Percentiles rank a stretch among this genome's conserved stretches.
Evolutionary conservation across 768 basidiomycete species (phyloP).

Genomic region (Exidia glandulosa): DNA sequence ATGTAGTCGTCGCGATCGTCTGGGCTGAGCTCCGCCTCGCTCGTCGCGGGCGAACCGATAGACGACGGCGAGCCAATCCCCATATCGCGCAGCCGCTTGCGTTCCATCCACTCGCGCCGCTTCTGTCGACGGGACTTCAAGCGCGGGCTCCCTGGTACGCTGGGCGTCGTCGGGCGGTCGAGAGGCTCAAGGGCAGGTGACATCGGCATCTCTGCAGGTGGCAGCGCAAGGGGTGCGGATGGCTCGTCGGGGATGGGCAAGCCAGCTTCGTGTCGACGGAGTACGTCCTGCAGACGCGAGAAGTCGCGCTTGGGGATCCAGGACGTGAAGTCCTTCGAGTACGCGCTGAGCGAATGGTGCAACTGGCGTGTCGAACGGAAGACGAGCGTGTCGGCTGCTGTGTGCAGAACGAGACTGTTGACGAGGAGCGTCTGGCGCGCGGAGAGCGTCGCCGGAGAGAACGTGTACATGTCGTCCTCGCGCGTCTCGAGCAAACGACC

Average conservation of each 20-base stretch:
- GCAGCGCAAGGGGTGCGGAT: background rate
- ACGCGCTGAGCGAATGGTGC: background rate
- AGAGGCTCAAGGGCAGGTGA: background rate
- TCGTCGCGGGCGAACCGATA: background rate
- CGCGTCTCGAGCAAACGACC: background rate
- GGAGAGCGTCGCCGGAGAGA: background rate
- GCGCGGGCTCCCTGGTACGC: background rate
- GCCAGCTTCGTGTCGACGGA: background rate
- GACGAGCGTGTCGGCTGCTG: background rate
- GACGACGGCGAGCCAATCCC: background rate
- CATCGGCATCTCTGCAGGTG: background rate
- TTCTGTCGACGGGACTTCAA: background rate
- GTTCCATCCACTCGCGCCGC: background rate
- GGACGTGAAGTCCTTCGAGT: background rate
- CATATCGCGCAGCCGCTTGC: background rate
- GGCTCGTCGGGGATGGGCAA: background rate
- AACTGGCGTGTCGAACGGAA: background rate
- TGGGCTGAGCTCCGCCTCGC: background rate
- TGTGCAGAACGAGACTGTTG: background rate
- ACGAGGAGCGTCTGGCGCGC: background rate
- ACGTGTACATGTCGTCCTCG: background rate
- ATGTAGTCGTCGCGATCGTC: background rate
- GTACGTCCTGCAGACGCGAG: background rate
- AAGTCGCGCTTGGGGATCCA: background rate
- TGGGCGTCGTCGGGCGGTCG: background rate